Base-by-base conservation (phyloP, 2,329 filamentous ascomycete species). In the Phialophora macrospora region DNA sequence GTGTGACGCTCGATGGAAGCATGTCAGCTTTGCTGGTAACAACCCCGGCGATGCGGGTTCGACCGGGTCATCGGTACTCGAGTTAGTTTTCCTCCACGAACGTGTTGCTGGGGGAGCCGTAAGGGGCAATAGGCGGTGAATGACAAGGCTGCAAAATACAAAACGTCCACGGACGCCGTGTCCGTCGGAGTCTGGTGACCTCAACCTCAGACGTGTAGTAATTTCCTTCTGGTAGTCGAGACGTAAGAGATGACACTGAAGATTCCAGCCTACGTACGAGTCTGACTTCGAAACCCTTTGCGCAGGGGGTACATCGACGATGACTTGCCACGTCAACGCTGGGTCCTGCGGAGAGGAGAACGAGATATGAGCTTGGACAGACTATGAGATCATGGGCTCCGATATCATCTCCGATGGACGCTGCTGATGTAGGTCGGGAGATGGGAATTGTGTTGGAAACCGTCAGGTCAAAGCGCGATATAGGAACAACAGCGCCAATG, bases 301-400 rank as follows among this genome's bases (percentile, higher is more conserved):
- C 9, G 32, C 52, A 55, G 51, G 51, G 52, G 20, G n/a, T 4
- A 34, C 44, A 55, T 34, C 44, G 58, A 54, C 20, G 52, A 62
- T 30, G 52, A 44, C 41, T 44, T 55, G 65, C 65, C 65, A 67
- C 65, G 62, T 67, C 65, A 64, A 58, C 49, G 49, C 54, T 55
- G 60, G 49, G 51, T 48, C 60, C 24, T 32, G 28, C 51, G 41
- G 34, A 46, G 22, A 41, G 14, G 28, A 38, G 38, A 20, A n/a
- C 12, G 17, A 52, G 24, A 8, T n/a, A 14, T 44, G 41, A 34
- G 24, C 49, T 49, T 59, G 59, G 24, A 44, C 7, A 32, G 52
- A 46, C 62, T 22, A 67, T 69, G 64, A 67, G 64, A 63, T 67
- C 64, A 63, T 63, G 52, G 52, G 56, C 54, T 63, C 63, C 58